Evolutionary conservation across 2,329 filamentous ascomycete genomes (phyloP), one percentile per base, ranked within the genome.

Genomic region (Nannizziopsis arthrosporioides): DNA sequence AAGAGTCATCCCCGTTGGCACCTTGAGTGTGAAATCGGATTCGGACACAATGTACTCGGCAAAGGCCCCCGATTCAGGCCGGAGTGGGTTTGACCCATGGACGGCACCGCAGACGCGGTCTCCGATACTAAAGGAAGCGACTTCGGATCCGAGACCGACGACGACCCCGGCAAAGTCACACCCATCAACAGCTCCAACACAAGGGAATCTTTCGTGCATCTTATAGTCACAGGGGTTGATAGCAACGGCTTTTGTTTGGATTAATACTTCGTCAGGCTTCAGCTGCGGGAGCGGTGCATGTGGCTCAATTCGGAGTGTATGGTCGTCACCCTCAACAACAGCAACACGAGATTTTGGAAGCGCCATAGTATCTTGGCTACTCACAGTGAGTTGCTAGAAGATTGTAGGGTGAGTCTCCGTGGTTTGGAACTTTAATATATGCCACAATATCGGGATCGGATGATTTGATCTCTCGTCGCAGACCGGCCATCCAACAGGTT

Each of bases 21-120:
- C 54, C 40, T 59, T 62, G 15, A 64, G 50, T 19, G 56, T 49
- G 8, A 67, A 27, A 32, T 63, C 60, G 0, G 56, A 60, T 9
- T 57, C 53, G 15, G 56, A 57, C 5, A 54, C 52, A 17, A 62
- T 54, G 47, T 67, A 68, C 42, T 68, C 58, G 11, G 63, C 61
- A 51, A 69, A 69, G 1, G 63, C 56, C 9, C 67, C 67, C 32
- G 54, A 53, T 2, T 60, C 51, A 1, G 58, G 59, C 18, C 57
- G 48, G 6, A 59, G 30, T 1, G 49, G 47, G 37, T 66, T 63
- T 31, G 54, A 57, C 14, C 63, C 66, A 27, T 62, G 56, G 1
- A 59, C 58, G 10, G 57, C 50, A 6, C 67, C 68, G 14, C 53
- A 56, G 6, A 70, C 61, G 4, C 59, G 55, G 53, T 69, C 65